phyloP scores from a whole-genome alignment of 1,139 yeast genomes.

The Tardiomyces depauwii region DNA sequence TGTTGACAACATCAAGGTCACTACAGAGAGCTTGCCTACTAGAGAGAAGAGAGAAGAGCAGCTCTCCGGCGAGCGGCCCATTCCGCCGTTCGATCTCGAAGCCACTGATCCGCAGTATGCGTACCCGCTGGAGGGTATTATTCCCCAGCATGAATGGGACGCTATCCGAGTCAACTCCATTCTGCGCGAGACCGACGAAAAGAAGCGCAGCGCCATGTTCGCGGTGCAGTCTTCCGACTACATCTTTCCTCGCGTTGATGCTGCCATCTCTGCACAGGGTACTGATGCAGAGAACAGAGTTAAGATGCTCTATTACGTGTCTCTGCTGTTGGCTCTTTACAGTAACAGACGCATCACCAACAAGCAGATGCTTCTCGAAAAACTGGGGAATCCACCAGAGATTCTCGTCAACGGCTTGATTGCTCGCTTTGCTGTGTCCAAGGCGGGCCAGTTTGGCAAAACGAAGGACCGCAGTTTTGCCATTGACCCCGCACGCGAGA shows the following conservation, averaged over 20 bases:
- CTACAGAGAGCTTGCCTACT: constrained; percentile 66
- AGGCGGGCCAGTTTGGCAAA: constrained; percentile 58
- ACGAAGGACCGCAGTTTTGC: constrained; percentile 61
- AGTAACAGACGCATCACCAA: constrained; percentile 53
- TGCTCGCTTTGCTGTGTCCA: constrained; percentile 42
- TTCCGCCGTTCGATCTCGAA: constrained; percentile 63
- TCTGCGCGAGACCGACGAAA: constrained; percentile 38
- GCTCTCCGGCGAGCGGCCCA: constrained; percentile 61
- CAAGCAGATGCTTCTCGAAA: constrained; percentile 50
- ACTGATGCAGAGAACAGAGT: constrained; percentile 40
- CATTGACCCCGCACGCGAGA: constrained; percentile 82
- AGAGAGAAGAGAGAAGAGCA: constrained; percentile 40
- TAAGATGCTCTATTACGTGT: constrained; percentile 65
- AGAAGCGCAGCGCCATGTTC: constrained; percentile 41
- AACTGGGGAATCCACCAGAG: constrained; percentile 61
- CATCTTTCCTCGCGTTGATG: constrained; percentile 29
- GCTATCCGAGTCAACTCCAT: constrained; percentile 52
- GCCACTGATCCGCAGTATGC: constrained; percentile 77
- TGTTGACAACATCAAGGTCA: constrained; percentile 62
- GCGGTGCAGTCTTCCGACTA: constrained; percentile 52
- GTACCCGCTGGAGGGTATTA: constrained; percentile 60
- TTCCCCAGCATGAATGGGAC: constrained; percentile 55
- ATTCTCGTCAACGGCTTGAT: constrained; percentile 61
- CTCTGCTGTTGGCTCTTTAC: constrained; percentile 71
- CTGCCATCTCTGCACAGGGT: constrained; percentile 11